These are phyloP conservation scores for Agastache rugosa DNA, from an alignment of 257 asterid genomes.

Conservation along the genomic window DNA sequence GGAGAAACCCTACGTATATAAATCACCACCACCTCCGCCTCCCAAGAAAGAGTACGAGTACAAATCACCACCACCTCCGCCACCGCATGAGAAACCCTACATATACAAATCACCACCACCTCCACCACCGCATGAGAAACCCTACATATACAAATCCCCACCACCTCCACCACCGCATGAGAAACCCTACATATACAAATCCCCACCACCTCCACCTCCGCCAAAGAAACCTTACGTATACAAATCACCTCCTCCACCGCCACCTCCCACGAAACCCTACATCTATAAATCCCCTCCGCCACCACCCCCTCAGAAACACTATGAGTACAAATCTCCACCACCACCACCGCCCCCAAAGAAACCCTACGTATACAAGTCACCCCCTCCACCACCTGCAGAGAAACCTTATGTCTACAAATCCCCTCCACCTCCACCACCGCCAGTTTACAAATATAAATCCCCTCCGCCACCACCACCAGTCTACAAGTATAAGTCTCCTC, in stretches of 20 bases:
- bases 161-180: conserved; percentile 15
- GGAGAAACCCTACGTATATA: conserved; percentile 20
- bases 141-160: background rate
- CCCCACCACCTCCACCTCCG: conserved; percentile 25
- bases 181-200: conserved; percentile 16
- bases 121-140: background rate
- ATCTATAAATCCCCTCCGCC: conserved; percentile 3
- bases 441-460: conserved; percentile 3
- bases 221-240: background rate
- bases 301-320: conserved; percentile 21
- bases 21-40: conserved; percentile 26
- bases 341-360: conserved; percentile 18
- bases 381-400: conserved; percentile 21
- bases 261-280: background rate
- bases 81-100: background rate
- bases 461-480: conserved; percentile 12
- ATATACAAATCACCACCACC: conserved; percentile 3
- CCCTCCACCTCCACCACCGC: conserved; percentile 20
- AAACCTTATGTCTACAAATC: conserved; percentile 12
- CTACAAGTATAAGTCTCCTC: conserved; percentile 11
- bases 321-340: conserved; percentile 12
- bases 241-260: conserved; percentile 20
- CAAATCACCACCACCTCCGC: conserved; percentile 12
- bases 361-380: background rate
- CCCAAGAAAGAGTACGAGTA: background rate